Percentiles rank a stretch among this genome's conserved stretches.
phyloP scores from a whole-genome alignment of 495 filamentous ascomycete genomes.

The Recurvomyces mirabilis region DNA sequence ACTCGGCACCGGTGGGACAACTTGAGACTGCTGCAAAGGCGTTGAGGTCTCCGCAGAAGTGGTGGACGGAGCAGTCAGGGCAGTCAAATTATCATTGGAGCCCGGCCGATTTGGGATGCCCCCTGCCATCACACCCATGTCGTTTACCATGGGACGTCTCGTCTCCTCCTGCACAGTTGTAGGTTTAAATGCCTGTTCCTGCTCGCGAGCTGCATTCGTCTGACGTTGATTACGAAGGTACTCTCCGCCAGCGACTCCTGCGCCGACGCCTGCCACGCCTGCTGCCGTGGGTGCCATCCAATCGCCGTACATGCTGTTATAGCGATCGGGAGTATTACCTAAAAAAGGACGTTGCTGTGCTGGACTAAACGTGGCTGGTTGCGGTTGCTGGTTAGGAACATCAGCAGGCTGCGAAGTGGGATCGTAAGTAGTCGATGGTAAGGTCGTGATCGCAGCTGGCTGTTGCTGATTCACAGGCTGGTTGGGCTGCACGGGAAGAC shows the following conservation, averaged over 20 bases:
- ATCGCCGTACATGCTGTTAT: conserved; percentile 28
- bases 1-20: no score
- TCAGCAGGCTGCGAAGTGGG: no score
- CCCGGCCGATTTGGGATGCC: no score
- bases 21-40: no score
- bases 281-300: conserved; percentile 32
- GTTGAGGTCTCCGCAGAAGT: no score
- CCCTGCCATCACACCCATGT: no score
- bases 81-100: no score
- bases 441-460: neutral
- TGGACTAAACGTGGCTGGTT: neutral
- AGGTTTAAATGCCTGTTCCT: neutral
- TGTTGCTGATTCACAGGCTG: neutral
- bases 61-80: no score
- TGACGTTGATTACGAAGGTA: conserved; percentile 17
- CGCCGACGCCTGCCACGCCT: conserved; percentile 27
- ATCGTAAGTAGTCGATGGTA: no score
- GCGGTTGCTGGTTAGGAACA: neutral
- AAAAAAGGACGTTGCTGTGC: conserved; percentile 20
- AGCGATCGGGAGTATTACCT: conserved; percentile 13
- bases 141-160: neutral
- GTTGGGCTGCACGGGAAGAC: neutral
- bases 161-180: neutral
- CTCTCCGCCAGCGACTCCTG: conserved; percentile 21
- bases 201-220: neutral